These are phyloP conservation scores for Puccinia sorghi DNA, from an alignment of 1,284 basidiomycete species.

Conservation along the genomic window DNA sequence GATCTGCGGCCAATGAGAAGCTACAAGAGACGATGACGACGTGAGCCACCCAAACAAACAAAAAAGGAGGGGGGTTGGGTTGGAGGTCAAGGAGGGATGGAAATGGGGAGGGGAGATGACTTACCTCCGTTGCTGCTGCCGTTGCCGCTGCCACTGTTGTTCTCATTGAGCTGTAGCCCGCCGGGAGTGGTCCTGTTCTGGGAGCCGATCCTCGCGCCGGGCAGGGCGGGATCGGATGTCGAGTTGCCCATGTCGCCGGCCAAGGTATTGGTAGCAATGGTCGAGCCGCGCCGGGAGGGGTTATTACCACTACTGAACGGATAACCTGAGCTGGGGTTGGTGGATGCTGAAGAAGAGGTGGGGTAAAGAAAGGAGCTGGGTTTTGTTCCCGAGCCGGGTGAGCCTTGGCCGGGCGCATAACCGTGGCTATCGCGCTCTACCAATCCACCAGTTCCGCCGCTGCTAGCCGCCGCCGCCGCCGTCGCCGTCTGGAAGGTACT, in stretches of 20 bases:
- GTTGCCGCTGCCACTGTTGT: background rate
- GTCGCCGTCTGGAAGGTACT: background rate
- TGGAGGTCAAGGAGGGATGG: background rate
- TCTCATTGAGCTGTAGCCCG: background rate
- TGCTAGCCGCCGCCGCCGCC: too few relatives aligned
- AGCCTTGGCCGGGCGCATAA: background rate
- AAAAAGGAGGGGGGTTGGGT: background rate
- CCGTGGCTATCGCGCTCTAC: slow-evolving; percentile 1
- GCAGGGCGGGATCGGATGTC: background rate
- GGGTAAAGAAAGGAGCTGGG: slow-evolving; percentile 22
- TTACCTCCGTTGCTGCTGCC: too few relatives aligned
- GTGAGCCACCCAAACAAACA: background rate
- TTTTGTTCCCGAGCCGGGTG: background rate
- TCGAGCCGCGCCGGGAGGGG: slow-evolving; percentile 12
- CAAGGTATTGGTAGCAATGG: background rate
- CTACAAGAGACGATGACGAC: background rate
- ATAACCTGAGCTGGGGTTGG: slow-evolving; percentile 10
- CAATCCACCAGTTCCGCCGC: background rate
- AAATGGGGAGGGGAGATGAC: background rate
- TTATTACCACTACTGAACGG: background rate
- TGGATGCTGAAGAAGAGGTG: background rate
- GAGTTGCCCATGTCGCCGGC: background rate
- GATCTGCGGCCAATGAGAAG: slow-evolving; percentile 31
- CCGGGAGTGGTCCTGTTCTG: background rate
- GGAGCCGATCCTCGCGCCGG: background rate